Conservation (phyloP, 2,329 filamentous ascomycete species). For the Stachybotrys elegans region DNA sequence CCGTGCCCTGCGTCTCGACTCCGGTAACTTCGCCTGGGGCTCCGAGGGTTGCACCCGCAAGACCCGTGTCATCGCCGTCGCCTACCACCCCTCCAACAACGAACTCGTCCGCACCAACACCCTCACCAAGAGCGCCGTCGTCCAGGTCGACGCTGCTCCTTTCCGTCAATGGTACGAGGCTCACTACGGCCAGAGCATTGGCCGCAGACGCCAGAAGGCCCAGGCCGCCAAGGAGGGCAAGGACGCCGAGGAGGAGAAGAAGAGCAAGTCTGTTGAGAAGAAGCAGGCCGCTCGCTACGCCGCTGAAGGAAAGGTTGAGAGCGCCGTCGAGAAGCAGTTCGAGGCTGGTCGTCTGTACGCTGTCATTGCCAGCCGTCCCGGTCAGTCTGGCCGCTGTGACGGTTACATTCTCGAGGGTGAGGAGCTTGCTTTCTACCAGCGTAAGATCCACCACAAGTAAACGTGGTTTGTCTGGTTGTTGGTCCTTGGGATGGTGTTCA, state of each 20-base stretch:
- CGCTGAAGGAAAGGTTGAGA: slow-evolving; percentile 86
- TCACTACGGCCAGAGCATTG: slow-evolving; percentile 90
- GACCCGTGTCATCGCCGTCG: slow-evolving; percentile 96
- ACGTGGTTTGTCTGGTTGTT: slow-evolving; percentile 19
- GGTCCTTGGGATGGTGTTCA: slow-evolving; percentile 31
- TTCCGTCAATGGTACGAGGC: slow-evolving; percentile 99
- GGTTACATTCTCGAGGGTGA: slow-evolving; percentile 99
- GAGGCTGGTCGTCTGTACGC: slow-evolving; percentile 97
- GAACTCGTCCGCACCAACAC: slow-evolving; percentile 99
- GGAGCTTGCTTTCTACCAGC: slow-evolving; percentile 99
- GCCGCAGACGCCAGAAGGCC: slow-evolving; percentile 88
- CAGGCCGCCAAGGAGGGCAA: slow-evolving; percentile 53
- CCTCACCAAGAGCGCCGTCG: slow-evolving; percentile 96
- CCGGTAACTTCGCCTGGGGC: slow-evolving; percentile 99
- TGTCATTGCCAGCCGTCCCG: slow-evolving; percentile 85
- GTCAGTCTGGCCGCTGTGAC: slow-evolving; percentile 94
- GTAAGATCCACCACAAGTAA: slow-evolving; percentile 99
- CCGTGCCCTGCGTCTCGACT: slow-evolving; percentile 96
- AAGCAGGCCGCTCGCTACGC: slow-evolving; percentile 90
- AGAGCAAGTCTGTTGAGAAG: slow-evolving; percentile 92
- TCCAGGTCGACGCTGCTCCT: slow-evolving; percentile 97
- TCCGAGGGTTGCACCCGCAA: slow-evolving; percentile 98
- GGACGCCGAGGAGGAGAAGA: slow-evolving; percentile 71
- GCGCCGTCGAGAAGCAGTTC: slow-evolving; percentile 94
- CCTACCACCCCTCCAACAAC: slow-evolving; percentile 99